Conservation (phyloP, 495 filamentous ascomycete species). For the Hypoxylon perforatum region DNA sequence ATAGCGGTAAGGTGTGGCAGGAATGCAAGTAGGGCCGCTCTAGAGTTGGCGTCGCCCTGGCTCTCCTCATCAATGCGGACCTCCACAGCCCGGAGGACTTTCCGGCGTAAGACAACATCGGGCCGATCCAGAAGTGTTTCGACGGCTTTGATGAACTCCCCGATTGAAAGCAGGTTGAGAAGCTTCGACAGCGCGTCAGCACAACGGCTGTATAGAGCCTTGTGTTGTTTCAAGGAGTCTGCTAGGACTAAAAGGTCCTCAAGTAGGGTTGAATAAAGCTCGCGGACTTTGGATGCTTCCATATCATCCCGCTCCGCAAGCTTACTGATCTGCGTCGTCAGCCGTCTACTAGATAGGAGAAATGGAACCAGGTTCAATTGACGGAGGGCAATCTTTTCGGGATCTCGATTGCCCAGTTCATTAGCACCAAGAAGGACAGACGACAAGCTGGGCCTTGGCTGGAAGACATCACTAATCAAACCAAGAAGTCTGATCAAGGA, state of each 20-base stretch:
- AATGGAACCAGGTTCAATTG: constrained; percentile 69
- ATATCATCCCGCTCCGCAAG: constrained; percentile 66
- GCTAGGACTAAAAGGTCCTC: constrained; percentile 72
- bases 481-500: constrained; percentile 77
- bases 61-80: constrained; percentile 75
- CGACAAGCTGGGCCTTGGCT: constrained; percentile 74
- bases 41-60: constrained; percentile 71
- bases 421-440: constrained; percentile 73
- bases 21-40: constrained; percentile 78
- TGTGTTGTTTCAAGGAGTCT: constrained; percentile 68
- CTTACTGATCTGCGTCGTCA: constrained; percentile 60
- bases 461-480: constrained; percentile 76
- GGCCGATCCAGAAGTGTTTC: constrained; percentile 78
- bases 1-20: constrained; percentile 79
- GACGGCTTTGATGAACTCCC: constrained; percentile 86
- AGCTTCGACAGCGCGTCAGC: constrained; percentile 77
- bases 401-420: constrained; percentile 67
- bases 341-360: constrained; percentile 60
- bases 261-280: constrained; percentile 76
- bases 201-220: constrained; percentile 70
- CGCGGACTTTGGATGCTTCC: constrained; percentile 69
- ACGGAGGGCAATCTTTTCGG: constrained; percentile 68
- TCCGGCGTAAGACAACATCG: constrained; percentile 76
- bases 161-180: constrained; percentile 80
- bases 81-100: constrained; percentile 82